Percentiles rank a stretch among this genome's conserved stretches.
Conservation (phyloP, 805 yeast genomes). For the Jamesozyma piceae region DNA sequence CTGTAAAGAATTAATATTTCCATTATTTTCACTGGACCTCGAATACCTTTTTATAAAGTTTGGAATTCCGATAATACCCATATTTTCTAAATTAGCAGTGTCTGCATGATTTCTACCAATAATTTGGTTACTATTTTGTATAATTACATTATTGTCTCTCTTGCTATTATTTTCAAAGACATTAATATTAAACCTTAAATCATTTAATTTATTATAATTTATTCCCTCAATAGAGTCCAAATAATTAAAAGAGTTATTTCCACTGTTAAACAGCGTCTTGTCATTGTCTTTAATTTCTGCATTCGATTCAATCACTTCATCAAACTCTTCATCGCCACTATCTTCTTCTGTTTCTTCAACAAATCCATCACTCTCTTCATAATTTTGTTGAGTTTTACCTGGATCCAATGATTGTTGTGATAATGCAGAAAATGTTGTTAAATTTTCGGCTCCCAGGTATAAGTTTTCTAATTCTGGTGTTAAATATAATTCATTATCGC, state of each 20-base stretch:
- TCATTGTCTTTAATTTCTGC: too few relatives aligned
- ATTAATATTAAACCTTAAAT: too few relatives aligned
- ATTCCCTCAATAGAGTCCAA: not conserved
- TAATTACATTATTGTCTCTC: too few relatives aligned
- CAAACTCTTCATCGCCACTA: too few relatives aligned
- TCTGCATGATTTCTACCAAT: too few relatives aligned
- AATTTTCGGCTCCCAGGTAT: conserved; percentile 8
- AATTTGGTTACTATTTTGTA: too few relatives aligned
- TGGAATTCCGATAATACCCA: conserved; percentile 9
- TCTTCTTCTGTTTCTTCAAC: not conserved
- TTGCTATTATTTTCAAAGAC: too few relatives aligned
- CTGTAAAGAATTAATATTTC: not conserved
- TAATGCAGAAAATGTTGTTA: not conserved
- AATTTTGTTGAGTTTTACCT: too few relatives aligned
- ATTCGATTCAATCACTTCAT: not conserved
- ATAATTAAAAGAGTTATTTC: too few relatives aligned
- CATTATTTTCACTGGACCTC: not conserved
- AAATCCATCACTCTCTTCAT: too few relatives aligned
- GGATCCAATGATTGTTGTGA: not conserved
- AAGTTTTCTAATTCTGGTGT: conserved; percentile 6
- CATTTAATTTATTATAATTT: not conserved
- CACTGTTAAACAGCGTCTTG: too few relatives aligned
- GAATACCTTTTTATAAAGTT: conserved; percentile 8
- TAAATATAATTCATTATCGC: not conserved
- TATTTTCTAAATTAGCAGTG: conserved; percentile 5